Percentiles rank a stretch among this genome's conserved stretches.
Evolutionary conservation across 2,329 filamentous ascomycete genomes (phyloP).

Genomic region (Verticillium isaacii): DNA sequence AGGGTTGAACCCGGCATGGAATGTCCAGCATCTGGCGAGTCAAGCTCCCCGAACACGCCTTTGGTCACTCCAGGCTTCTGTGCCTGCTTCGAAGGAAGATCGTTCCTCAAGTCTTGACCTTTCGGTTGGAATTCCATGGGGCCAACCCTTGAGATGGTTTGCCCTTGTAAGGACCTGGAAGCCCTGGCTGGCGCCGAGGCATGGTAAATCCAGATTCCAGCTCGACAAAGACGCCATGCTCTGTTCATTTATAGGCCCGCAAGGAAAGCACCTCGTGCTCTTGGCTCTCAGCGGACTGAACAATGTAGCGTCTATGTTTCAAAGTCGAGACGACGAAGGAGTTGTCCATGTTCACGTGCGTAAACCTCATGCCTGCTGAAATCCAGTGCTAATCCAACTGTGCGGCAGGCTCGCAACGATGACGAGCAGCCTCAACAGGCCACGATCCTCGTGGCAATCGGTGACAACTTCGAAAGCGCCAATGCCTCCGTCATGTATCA

Average conservation of each 20-base stretch:
- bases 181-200: constrained; percentile 85
- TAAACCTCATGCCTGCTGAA: neutral
- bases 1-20: constrained; percentile 51
- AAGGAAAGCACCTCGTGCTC: constrained; percentile 72
- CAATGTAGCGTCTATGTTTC: constrained; percentile 66
- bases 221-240: constrained; percentile 75
- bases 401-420: constrained; percentile 59
- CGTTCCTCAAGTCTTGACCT: constrained; percentile 53
- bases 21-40: constrained; percentile 49
- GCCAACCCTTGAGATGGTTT: constrained; percentile 60
- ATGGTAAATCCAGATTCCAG: constrained; percentile 63
- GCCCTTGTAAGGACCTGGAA: constrained; percentile 73
- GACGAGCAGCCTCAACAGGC: constrained; percentile 47
- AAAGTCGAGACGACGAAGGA: constrained; percentile 56
- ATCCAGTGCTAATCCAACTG: neutral
- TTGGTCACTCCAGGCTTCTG: constrained; percentile 59
- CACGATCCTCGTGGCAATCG: constrained; percentile 65
- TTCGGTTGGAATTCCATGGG: constrained; percentile 59
- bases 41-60: constrained; percentile 66
- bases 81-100: constrained; percentile 52
- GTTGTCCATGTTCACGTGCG: constrained; percentile 62
- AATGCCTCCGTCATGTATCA: constrained; percentile 83
- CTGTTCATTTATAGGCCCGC: constrained; percentile 67
- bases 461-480: constrained; percentile 68
- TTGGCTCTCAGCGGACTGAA: constrained; percentile 72